Conservation (phyloP, 495 filamentous ascomycete genomes). For the Penicillium subrubescens region DNA sequence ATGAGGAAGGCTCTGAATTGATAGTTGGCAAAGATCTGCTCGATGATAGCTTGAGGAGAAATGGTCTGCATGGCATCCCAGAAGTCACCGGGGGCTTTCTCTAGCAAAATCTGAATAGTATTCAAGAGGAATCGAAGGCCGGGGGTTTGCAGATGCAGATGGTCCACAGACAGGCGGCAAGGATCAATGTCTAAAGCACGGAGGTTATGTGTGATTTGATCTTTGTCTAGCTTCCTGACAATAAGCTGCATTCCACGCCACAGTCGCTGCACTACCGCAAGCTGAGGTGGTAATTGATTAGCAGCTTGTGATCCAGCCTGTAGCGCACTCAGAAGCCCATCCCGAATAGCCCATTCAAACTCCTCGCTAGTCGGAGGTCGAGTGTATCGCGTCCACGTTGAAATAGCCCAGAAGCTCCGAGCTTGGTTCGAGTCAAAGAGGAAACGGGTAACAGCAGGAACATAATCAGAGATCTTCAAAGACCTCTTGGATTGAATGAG, state of each 20-base stretch:
- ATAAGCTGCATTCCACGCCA: constrained; percentile 78
- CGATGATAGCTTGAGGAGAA: constrained; percentile 70
- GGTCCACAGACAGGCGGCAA: constrained; percentile 73
- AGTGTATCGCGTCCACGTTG: constrained; percentile 63
- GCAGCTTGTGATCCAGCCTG: constrained; percentile 46
- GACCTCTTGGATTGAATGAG: constrained; percentile 71
- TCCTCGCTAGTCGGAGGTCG: constrained; percentile 61
- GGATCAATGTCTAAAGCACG: constrained; percentile 78
- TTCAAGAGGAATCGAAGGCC: constrained; percentile 64
- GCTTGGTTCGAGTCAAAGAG: constrained; percentile 67
- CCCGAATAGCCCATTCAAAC: constrained; percentile 81
- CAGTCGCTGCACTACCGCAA: constrained; percentile 60
- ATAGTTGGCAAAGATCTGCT: constrained; percentile 73
- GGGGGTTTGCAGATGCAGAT: constrained; percentile 62
- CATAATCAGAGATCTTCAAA: constrained; percentile 67
- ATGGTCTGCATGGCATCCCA: constrained; percentile 85
- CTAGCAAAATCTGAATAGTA: constrained; percentile 66
- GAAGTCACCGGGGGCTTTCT: constrained; percentile 74
- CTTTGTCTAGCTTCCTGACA: constrained; percentile 67
- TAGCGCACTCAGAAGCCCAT: constrained; percentile 54
- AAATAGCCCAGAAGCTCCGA: constrained; percentile 67
- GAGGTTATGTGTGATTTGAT: constrained; percentile 74
- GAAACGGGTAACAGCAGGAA: constrained; percentile 79
- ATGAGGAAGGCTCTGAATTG: constrained; percentile 63
- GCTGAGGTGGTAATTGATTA: constrained; percentile 49